Percentiles rank a stretch among this genome's conserved stretches.
Conservation (phyloP, 305 asterid genomes). For the Striga hermonthica region DNA sequence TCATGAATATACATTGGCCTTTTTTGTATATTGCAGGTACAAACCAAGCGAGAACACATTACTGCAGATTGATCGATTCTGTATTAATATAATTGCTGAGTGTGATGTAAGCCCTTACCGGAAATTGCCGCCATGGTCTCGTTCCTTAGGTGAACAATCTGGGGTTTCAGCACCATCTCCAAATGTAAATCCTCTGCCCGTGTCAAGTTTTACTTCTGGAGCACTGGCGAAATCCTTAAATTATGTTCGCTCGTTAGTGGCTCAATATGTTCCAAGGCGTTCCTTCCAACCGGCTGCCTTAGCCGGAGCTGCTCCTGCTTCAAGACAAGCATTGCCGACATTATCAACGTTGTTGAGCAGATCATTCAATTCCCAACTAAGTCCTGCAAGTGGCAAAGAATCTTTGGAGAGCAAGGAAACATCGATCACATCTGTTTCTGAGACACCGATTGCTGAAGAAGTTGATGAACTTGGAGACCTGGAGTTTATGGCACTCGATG, state of each 20-base stretch:
- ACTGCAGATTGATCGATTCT: slow-evolving; percentile 88
- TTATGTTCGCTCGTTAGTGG: slow-evolving; percentile 91
- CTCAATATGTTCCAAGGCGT: slow-evolving; percentile 86
- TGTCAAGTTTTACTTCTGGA: slow-evolving; percentile 83
- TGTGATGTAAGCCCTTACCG: slow-evolving; percentile 70
- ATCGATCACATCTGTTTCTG: slow-evolving; percentile 65
- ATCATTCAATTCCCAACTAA: slow-evolving; percentile 86
- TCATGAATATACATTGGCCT: slow-evolving; percentile 24
- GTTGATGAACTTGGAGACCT: slow-evolving; percentile 65
- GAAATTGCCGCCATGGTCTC: slow-evolving; percentile 70
- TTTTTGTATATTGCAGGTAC: slow-evolving; percentile 58
- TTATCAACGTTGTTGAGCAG: slow-evolving; percentile 86
- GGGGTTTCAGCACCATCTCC: slow-evolving; percentile 46
- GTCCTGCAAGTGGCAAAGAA: slow-evolving; percentile 77
- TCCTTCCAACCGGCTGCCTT: slow-evolving; percentile 96
- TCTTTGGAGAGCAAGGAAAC: slow-evolving; percentile 77
- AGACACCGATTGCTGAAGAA: slow-evolving; percentile 76
- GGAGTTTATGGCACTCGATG: slow-evolving; percentile 78
- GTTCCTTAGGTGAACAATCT: slow-evolving; percentile 63
- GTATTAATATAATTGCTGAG: slow-evolving; percentile 81
- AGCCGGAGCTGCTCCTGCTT: slow-evolving; percentile 83
- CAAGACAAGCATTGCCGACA: slow-evolving; percentile 88
- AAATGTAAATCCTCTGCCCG: slow-evolving; percentile 72
- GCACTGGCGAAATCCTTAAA: slow-evolving; percentile 87
- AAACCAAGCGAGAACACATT: slow-evolving; percentile 93